A percentile compares a stretch with the other conserved stretches of the same genome.
These are phyloP conservation scores for Clavispora carvajalis DNA, from an alignment of 805 yeast genomes.

Conservation along the genomic window DNA sequence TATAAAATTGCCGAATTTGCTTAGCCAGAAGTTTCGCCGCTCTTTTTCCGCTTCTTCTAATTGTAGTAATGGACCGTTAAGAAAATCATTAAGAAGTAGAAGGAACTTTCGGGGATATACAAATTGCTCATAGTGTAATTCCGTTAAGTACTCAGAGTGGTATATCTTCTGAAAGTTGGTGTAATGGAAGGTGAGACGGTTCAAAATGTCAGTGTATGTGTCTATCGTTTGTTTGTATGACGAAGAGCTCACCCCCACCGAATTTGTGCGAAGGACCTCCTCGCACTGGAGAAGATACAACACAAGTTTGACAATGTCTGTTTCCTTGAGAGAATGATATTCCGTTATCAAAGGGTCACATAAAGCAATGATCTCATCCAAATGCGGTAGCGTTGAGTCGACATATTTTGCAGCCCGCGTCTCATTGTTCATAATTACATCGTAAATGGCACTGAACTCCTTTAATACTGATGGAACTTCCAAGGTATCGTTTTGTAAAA, in stretches of 20 bases:
- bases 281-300: slow-evolving; percentile 15
- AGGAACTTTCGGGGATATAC: slow-evolving; percentile 35
- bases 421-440: slow-evolving; percentile 32
- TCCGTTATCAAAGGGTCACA: slow-evolving; percentile 15
- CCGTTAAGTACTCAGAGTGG: slow-evolving; percentile 31
- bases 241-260: not conserved
- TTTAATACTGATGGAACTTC: slow-evolving; percentile 55
- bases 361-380: slow-evolving; percentile 12
- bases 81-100: slow-evolving; percentile 24
- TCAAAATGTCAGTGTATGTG: slow-evolving; percentile 21
- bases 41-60: slow-evolving; percentile 31
- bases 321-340: slow-evolving; percentile 20
- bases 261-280: slow-evolving; percentile 3
- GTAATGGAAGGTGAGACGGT: slow-evolving; percentile 31
- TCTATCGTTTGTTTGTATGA: slow-evolving; percentile 7
- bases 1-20: slow-evolving; percentile 35
- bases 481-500: slow-evolving; percentile 46
- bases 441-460: slow-evolving; percentile 25
- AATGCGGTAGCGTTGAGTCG: slow-evolving; percentile 8
- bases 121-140: slow-evolving; percentile 35
- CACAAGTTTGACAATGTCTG: slow-evolving; percentile 22
- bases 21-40: slow-evolving; percentile 32
- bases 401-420: slow-evolving; percentile 23
- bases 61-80: slow-evolving; percentile 26
- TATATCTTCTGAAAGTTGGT: slow-evolving; percentile 28